Evolutionary conservation across 306 rosid species (phyloP).

Genomic region (Carpinus fangiana): DNA sequence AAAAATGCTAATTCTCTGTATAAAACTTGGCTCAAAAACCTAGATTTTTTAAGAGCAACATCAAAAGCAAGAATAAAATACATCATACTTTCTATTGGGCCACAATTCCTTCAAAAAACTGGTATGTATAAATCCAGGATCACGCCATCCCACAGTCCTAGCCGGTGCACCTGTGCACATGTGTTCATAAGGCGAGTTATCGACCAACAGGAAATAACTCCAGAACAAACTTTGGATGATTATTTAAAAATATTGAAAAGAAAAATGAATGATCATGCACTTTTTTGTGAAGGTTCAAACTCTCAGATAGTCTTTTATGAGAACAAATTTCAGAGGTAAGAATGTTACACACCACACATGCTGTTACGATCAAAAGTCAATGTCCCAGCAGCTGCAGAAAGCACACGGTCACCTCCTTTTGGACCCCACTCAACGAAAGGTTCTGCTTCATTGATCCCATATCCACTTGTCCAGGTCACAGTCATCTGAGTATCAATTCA

Average conservation of each 20-base stretch:
- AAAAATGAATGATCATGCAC: background rate
- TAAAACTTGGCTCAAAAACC: background rate
- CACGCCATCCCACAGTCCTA: constrained; percentile 93
- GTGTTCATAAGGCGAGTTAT: constrained; percentile 14
- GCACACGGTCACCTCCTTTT: constrained; percentile 50
- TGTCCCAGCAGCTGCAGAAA: constrained; percentile 79
- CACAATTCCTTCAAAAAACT: constrained; percentile 80
- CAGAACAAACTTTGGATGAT: background rate
- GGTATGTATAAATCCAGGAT: constrained; percentile 88
- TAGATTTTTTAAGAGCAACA: background rate
- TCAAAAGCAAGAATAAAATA: constrained; percentile 7
- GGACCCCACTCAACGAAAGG: constrained; percentile 90
- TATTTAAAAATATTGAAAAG: background rate
- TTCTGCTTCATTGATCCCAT: constrained; percentile 63
- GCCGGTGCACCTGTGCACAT: constrained; percentile 79
- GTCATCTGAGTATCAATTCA: constrained; percentile 56
- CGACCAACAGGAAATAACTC: background rate
- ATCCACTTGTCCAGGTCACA: constrained; percentile 98
- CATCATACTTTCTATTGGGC: constrained; percentile 72
- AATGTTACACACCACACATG: constrained; percentile 75
- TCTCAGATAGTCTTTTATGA: background rate
- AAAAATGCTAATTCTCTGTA: background rate
- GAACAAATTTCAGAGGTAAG: constrained; percentile 15
- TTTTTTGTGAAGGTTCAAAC: background rate
- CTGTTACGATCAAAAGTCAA: constrained; percentile 71